Percentiles rank a stretch among this genome's conserved stretches.
phyloP scores from a whole-genome alignment of 2,329 filamentous ascomycete species.

The Thermomyces lanuginosus region DNA sequence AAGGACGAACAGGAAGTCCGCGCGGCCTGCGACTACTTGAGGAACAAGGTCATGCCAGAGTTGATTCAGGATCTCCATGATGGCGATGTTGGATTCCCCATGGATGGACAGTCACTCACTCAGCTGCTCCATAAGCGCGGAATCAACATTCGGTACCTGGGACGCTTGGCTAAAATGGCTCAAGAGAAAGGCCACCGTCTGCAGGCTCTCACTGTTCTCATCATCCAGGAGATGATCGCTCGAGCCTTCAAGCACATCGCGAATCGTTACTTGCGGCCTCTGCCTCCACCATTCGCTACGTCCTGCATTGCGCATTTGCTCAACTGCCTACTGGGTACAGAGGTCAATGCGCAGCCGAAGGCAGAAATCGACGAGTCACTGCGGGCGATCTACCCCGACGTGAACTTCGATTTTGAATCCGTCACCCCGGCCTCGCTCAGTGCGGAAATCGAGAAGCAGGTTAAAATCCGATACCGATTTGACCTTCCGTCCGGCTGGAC shows the following conservation, averaged over 20 bases:
- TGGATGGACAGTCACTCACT: conserved; percentile 89
- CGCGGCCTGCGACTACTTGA: conserved; percentile 63
- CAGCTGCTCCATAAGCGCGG: conserved; percentile 87
- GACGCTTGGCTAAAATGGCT: conserved; percentile 57
- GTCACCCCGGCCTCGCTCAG: conserved; percentile 58
- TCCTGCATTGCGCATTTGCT: conserved; percentile 71
- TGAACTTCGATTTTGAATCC: conserved; percentile 64
- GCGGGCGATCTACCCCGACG: conserved; percentile 61
- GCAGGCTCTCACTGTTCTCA: conserved; percentile 58
- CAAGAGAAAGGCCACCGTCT: conserved; percentile 53
- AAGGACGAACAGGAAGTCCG: conserved; percentile 81
- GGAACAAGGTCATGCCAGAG: conserved; percentile 62
- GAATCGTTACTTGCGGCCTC: conserved; percentile 58
- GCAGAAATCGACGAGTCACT: conserved; percentile 62
- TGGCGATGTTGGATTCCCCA: conserved; percentile 89
- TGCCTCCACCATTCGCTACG: conserved; percentile 66
- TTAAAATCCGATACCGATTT: conserved; percentile 60
- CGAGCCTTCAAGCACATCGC: conserved; percentile 88
- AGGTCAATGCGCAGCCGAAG: conserved; percentile 58
- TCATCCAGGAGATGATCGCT: conserved; percentile 84
- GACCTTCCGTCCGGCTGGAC: conserved; percentile 53
- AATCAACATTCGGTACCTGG: conserved; percentile 94
- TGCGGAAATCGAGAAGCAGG: conserved; percentile 53
- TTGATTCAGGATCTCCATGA: conserved; percentile 75
- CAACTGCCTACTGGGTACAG: conserved; percentile 75